Evolutionary conservation across 1,284 basidiomycete genomes (phyloP).

Genomic region (Flammula alnicola): DNA sequence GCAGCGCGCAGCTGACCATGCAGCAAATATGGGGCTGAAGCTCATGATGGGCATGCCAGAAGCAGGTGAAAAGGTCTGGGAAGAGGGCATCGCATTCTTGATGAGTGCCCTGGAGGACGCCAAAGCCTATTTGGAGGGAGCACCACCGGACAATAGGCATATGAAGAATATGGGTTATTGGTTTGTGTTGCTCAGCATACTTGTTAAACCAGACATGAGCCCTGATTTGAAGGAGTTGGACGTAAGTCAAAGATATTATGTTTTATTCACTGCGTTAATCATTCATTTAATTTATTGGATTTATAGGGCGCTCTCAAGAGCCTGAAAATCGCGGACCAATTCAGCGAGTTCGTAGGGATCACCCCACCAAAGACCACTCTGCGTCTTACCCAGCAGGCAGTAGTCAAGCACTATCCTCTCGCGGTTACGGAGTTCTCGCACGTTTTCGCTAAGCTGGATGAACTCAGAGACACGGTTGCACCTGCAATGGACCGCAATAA

Average conservation of each 20-base stretch:
- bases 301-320: slow-evolving; percentile 49
- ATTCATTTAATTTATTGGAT: background rate
- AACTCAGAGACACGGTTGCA: slow-evolving; percentile 25
- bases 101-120: slow-evolving; percentile 60
- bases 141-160: too few relatives aligned
- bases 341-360: slow-evolving; percentile 46
- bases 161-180: slow-evolving; percentile 59
- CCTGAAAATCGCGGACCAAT: slow-evolving; percentile 52
- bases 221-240: slow-evolving; percentile 51
- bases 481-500: slow-evolving; percentile 21
- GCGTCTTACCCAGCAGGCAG: slow-evolving; percentile 50
- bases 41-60: slow-evolving; percentile 46
- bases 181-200: slow-evolving; percentile 55
- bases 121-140: slow-evolving; percentile 53
- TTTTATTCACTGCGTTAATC: too few relatives aligned
- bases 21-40: slow-evolving; percentile 55
- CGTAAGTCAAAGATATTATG: too few relatives aligned
- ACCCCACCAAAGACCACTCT: slow-evolving; percentile 50
- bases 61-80: slow-evolving; percentile 47
- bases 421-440: slow-evolving; percentile 49
- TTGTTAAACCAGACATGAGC: slow-evolving; percentile 52
- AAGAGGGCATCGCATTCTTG: slow-evolving; percentile 63
- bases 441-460: slow-evolving; percentile 40
- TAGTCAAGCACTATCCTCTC: slow-evolving; percentile 45
- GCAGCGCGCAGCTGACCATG: slow-evolving; percentile 61